A percentile compares a stretch with the other conserved stretches of the same genome.
phyloP scores from a whole-genome alignment of 75 land plant species.

The Adiantum capillusveneris region DNA sequence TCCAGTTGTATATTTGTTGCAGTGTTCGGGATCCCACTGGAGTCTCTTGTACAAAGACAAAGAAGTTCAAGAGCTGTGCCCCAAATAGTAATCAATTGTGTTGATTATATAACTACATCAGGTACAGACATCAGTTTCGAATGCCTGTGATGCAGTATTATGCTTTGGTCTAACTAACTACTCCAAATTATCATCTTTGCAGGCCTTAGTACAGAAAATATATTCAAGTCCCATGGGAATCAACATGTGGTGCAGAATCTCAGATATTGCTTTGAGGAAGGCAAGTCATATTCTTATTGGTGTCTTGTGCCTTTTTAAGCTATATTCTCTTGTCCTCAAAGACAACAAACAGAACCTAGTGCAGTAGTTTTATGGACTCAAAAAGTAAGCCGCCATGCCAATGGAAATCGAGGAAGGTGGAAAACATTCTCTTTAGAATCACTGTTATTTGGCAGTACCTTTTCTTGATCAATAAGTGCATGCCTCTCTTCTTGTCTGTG shows the following conservation, averaged over 20 bases:
- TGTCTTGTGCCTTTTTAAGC: too few species aligned
- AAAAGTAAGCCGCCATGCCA: too few species aligned
- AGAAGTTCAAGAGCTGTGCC: slow-evolving; percentile 46
- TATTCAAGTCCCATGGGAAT: slow-evolving; percentile 62
- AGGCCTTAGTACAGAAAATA: slow-evolving; percentile 54
- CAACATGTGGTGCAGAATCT: slow-evolving; percentile 40
- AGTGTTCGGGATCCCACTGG: slow-evolving; percentile 86
- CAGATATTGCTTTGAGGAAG: slow-evolving; percentile 52
- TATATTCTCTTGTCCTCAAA: too few species aligned
- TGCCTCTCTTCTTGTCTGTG: too few species aligned
- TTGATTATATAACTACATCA: slow-evolving; percentile 64
- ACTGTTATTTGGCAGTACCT: too few species aligned
- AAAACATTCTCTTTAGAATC: too few species aligned
- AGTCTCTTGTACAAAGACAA: slow-evolving; percentile 57
- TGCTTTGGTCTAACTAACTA: background rate
- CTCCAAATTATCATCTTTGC: background rate
- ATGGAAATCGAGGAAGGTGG: too few species aligned
- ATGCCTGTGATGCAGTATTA: background rate
- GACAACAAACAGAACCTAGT: too few species aligned
- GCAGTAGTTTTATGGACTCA: too few species aligned
- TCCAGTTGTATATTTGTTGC: too few species aligned
- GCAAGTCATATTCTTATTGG: too few species aligned
- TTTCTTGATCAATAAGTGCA: too few species aligned
- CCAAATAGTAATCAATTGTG: slow-evolving; percentile 55
- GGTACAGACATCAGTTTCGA: slow-evolving; percentile 16